A percentile compares a stretch with the other conserved stretches of the same genome.
Conservation (phyloP, 2,329 filamentous ascomycete genomes). For the Nothophaeocryptopus gaeumannii region DNA sequence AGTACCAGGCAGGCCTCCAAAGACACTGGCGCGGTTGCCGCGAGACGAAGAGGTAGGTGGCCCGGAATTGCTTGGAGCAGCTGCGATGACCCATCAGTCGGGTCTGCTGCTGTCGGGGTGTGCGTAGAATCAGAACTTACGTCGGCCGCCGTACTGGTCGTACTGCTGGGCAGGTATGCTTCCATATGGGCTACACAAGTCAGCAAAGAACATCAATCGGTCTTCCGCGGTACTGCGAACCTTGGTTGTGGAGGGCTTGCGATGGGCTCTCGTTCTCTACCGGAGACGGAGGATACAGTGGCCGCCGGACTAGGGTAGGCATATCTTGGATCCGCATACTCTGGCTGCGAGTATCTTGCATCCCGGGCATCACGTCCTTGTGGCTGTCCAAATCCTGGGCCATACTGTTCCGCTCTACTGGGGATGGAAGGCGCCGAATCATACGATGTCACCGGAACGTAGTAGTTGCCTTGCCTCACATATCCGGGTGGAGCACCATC, state of each 20-base stretch:
- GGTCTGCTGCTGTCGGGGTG: constrained; percentile 4
- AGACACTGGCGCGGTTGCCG: constrained; percentile 21
- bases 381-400: constrained; percentile 23
- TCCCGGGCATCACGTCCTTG: constrained; percentile 27
- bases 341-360: constrained; percentile 29
- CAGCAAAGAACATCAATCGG: constrained; percentile 18
- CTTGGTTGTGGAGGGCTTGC: constrained; percentile 31
- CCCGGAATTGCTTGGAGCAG: constrained; percentile 21
- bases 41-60: constrained; percentile 13
- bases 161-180: constrained; percentile 26
- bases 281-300: constrained; percentile 30
- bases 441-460: constrained; percentile 33
- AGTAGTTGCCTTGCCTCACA: constrained; percentile 34
- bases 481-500: constrained; percentile 35
- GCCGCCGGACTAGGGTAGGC: constrained; percentile 37
- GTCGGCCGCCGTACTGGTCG: constrained; percentile 32
- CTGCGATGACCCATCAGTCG: constrained; percentile 29
- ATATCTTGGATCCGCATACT: constrained; percentile 34
- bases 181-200: constrained; percentile 31
- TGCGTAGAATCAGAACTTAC: constrained; percentile 31
- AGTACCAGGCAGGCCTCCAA: constrained; percentile 16
- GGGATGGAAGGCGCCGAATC: constrained; percentile 25
- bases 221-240: constrained; percentile 27
- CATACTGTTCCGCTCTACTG: constrained; percentile 28
- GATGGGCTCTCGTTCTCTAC: constrained; percentile 30